Evolutionary conservation across 2,329 filamentous ascomycete genomes (phyloP), one percentile per base, ranked within the genome.

Genomic region (Ascochyta viciae-villosae): DNA sequence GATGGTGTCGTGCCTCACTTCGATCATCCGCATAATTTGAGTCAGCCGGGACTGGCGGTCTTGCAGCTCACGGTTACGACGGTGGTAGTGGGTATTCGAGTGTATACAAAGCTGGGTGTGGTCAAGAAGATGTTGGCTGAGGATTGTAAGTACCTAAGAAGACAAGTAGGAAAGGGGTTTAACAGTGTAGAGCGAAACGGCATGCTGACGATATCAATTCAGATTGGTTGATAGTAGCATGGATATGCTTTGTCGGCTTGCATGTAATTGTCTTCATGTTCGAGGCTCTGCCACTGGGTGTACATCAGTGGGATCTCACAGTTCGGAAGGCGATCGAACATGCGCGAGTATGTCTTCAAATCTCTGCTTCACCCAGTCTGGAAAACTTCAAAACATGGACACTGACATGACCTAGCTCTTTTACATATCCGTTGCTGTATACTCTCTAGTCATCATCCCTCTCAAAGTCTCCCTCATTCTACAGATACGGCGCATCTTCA

Each of bases 401-500:
- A 31, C 27, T 34, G 22, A 27, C 22, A 22, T 9, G 12, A 39
- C 4, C 29, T 33, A 62, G 60, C 39, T 60, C 34, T 65, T 61
- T 38, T 53, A 64, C 24, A 47, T 57, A 26, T 47, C 56, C 9
- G 37, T 54, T 22, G 50, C 53, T 4, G n/a, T 64, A 15, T 66
- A 66, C 42, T 23, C 41, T 2, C 19, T 61, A 27, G 54, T 57
- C 16, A 48, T 60, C 34, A 44, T 62, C 3, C 58, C 60, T 1
- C 56, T 66, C 15, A 68, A 68, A 51, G 42, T 62, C 23, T 45
- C 60, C 29, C 53, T 68, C 38, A 55, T 65, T 35, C 50, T 68
- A 8, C 62, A 66, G 39, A 62, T 61, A 26, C 54, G 61, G 1
- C 60, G 59, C 33, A 57, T 65, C 44, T 64, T 65, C 54, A 29